A percentile compares a stretch with the other conserved stretches of the same genome.
Conservation (phyloP, 306 rosid species). For the Prunus mongolica region DNA sequence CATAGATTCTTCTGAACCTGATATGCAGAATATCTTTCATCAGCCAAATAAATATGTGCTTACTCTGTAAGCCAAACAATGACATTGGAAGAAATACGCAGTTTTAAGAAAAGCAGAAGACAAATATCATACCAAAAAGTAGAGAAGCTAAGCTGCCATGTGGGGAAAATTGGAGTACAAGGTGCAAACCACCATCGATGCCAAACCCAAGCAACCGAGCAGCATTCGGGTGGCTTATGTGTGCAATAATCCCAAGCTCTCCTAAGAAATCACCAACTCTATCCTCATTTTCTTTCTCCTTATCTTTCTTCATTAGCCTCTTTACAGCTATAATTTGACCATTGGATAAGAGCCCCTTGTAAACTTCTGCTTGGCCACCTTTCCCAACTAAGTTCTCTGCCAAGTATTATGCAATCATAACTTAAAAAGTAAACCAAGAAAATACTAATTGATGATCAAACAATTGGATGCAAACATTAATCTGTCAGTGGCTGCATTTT, state of each 20-base stretch:
- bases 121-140: conserved; percentile 57
- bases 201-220: conserved; percentile 81
- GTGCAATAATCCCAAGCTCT: conserved; percentile 93
- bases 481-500: not conserved
- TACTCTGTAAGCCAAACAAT: not conserved
- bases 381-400: conserved; percentile 78
- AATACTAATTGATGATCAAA: not conserved
- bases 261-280: conserved; percentile 73
- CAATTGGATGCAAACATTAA: not conserved
- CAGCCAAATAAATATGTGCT: conserved; percentile 5
- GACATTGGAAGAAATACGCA: not conserved
- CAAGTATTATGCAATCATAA: not conserved
- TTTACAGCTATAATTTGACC: conserved; percentile 82
- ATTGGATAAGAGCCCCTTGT: conserved; percentile 56
- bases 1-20: conserved; percentile 56
- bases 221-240: conserved; percentile 75
- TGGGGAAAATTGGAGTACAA: conserved; percentile 73
- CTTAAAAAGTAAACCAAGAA: not conserved
- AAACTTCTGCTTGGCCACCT: conserved; percentile 98
- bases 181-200: conserved; percentile 64
- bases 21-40: conserved; percentile 30
- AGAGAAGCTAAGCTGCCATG: conserved; percentile 79
- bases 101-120: not conserved
- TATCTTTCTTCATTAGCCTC: conserved; percentile 63
- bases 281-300: conserved; percentile 58